A percentile compares a stretch with the other conserved stretches of the same genome.
These are phyloP conservation scores for Citrus australasica DNA, from an alignment of 345 rosid species.

Conservation along the genomic window DNA sequence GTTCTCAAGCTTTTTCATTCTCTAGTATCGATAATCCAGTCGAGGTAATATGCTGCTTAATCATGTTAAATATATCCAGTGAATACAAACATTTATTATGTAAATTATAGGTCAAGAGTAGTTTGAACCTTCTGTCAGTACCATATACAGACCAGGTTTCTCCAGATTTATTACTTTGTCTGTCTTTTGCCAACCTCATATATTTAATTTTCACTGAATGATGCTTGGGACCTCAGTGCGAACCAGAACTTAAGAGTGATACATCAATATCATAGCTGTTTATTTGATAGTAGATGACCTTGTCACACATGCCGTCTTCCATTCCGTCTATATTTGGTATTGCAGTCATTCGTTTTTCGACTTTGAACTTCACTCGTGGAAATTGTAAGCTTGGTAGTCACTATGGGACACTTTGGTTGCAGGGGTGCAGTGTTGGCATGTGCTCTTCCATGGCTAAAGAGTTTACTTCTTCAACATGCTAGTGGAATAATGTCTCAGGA, in stretches of 20 bases:
- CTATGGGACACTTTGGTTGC: conserved; percentile 5
- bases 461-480: conserved; percentile 78
- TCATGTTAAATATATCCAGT: not conserved
- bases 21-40: conserved; percentile 69
- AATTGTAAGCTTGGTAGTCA: not conserved
- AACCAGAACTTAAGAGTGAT: not conserved
- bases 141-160: not conserved
- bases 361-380: not conserved
- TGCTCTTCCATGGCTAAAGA: conserved; percentile 85
- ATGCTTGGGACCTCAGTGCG: not conserved
- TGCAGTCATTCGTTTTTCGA: not conserved
- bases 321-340: not conserved
- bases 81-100: not conserved
- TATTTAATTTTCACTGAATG: not conserved
- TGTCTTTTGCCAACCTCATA: not conserved
- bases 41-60: conserved; percentile 46
- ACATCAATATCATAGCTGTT: not conserved
- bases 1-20: conserved; percentile 73
- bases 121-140: not conserved
- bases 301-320: not conserved
- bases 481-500: conserved; percentile 85
- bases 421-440: conserved; percentile 93
- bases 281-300: not conserved
- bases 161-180: not conserved
- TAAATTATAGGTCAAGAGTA: not conserved